Percentiles rank a stretch among this genome's conserved stretches.
Conservation (phyloP, 495 filamentous ascomycete species). For the Letharia lupina region DNA sequence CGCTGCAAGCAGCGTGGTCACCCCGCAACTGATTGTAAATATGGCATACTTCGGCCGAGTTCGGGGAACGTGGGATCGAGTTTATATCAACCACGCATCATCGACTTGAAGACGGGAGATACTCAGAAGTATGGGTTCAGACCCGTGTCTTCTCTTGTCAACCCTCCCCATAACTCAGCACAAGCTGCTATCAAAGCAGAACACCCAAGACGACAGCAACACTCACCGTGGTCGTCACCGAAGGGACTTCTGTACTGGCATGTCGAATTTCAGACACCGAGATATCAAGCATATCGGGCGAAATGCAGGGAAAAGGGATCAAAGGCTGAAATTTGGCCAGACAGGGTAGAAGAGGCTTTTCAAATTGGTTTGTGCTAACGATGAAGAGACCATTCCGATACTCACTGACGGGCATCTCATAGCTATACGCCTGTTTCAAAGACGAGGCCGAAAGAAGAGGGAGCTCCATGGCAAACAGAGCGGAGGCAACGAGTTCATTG, state of each 20-base stretch:
- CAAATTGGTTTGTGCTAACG: constrained; percentile 62
- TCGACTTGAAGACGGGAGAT: neutral
- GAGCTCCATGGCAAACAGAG: constrained; percentile 61
- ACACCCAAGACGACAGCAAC: constrained; percentile 5
- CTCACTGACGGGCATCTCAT: constrained; percentile 16
- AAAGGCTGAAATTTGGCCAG: constrained; percentile 58
- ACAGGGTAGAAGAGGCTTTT: constrained; percentile 77
- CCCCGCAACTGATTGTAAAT: constrained; percentile 12
- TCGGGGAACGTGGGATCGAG: constrained; percentile 29
- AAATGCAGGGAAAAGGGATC: constrained; percentile 42
- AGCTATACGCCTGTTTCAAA: constrained; percentile 76
- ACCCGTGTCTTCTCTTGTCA: neutral
- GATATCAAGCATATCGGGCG: constrained; percentile 54
- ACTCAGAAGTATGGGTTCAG: neutral
- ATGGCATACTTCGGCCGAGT: constrained; percentile 27
- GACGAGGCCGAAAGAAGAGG: constrained; percentile 74
- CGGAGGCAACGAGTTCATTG: constrained; percentile 88
- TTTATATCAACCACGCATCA: neutral
- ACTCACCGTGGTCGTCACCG: neutral
- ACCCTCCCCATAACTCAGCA: constrained; percentile 11
- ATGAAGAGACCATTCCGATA: constrained; percentile 11
- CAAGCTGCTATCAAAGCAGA: constrained; percentile 14
- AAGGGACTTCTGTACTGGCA: constrained; percentile 10
- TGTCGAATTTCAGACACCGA: constrained; percentile 24
- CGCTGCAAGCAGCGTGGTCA: constrained; percentile 13